phyloP scores from a whole-genome alignment of 441 rosid genomes.

The Aleurites moluccanus region DNA sequence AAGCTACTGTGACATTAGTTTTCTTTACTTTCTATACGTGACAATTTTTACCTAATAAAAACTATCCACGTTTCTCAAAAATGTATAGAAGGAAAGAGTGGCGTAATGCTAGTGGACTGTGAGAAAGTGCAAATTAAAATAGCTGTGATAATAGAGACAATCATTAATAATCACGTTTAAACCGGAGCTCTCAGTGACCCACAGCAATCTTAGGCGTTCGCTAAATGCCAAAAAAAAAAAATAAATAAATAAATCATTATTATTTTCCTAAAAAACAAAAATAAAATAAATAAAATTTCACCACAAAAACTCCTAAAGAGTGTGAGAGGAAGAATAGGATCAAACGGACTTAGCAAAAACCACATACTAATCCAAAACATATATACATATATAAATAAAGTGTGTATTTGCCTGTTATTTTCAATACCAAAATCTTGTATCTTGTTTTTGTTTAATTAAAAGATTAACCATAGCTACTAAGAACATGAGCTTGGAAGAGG shows the following conservation, averaged over 20 bases:
- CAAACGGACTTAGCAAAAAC: constrained; percentile 1
- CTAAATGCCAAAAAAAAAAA: neutral
- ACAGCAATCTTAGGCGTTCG: neutral
- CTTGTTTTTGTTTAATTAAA: too few species aligned
- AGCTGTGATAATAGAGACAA: neutral
- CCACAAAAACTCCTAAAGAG: neutral
- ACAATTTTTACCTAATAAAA: too few species aligned
- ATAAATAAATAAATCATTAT: too few species aligned
- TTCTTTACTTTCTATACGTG: too few species aligned
- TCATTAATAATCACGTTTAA: neutral
- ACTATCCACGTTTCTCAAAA: neutral
- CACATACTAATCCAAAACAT: neutral
- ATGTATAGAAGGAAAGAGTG: neutral
- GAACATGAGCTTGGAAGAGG: constrained; percentile 59
- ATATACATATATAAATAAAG: neutral
- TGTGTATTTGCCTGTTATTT: neutral
- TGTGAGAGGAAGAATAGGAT: constrained; percentile 18
- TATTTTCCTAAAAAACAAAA: neutral
- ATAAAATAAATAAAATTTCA: neutral
- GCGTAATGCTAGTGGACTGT: neutral
- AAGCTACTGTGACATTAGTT: neutral
- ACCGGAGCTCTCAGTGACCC: neutral
- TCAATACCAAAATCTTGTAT: neutral
- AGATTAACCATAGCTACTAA: constrained; percentile 14
- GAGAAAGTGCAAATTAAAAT: neutral